Evolutionary conservation across 2,329 filamentous ascomycete genomes (phyloP), one percentile per base, ranked within the genome.

Genomic region (Fusarium burgessii): DNA sequence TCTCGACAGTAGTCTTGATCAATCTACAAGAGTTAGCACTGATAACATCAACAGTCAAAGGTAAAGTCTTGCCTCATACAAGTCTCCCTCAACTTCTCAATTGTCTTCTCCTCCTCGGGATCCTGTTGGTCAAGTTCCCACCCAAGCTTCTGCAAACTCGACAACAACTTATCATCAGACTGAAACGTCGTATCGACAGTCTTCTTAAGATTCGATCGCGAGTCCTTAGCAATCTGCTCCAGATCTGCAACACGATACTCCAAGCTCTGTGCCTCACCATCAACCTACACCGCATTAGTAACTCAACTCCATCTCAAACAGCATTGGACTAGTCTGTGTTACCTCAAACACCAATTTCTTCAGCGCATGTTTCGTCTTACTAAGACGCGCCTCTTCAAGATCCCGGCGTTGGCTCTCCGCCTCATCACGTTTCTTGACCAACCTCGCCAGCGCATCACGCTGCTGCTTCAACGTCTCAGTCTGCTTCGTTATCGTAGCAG

Each of bases 91-190:
- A 92, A 84, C 64, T 85, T 85, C 43, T 87, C 84, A 13, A 91
- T 81, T 5, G 83, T 84, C 58, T 84, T 80, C 46, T 87, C 82
- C 51, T 89, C 86, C 12, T 87, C 85, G 1, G 83, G 82, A 27
- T 86, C 82, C 49, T 86, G 83, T 7, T 83, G 82, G 13, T 88
- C 83, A 6, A 93, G 83, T 70, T 90, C 89, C 63, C 85, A 86
- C 0, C 90, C 86, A 4, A 93, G 84, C 70, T 91, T 92, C 75
- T 92, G 89, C 5, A 93, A 81, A 63, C 89, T 89, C 23, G 86
- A 83, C 3, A 93, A 81, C 5, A 93, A 82, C 66, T 88, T 89
- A 75, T 93, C 90, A 65, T 93, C 91, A 3, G 89, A 87, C 12
- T 84, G 82, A 12, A 92, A 80, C 14, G 87, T 78, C 18, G 81